Evolutionary conservation across 2,329 filamentous ascomycete genomes (phyloP), one percentile per base, ranked within the genome.

Genomic region (Zymoseptoria passerinii): DNA sequence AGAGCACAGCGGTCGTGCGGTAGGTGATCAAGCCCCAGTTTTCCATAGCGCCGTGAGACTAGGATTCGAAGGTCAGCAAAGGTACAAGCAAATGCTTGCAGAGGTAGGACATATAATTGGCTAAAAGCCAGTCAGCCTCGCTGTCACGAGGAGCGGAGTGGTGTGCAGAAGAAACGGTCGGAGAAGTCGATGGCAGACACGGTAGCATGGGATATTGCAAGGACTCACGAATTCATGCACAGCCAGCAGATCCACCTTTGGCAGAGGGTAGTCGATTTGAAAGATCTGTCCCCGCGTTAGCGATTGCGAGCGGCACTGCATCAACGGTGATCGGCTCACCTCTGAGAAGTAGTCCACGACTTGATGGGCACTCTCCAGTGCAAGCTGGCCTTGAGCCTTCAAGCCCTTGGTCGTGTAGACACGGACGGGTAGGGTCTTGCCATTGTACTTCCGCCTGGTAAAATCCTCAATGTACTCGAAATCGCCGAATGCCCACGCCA

Each of bases 21-120:
- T 97, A 99, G 29, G 94, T 97, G 59, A 99, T 90, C 56, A 99
- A 81, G 65, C 92, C 92, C 92, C 92, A 96, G 73, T 95, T 95
- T 78, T 96, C 92, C 89, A 95, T 95, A 65, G 90, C 90, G 51
- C 89, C 88, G 72, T 82, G 80, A 68, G 80, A 81, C 80, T 82
- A 76, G 64, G 66, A 71, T 64, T 55, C 67, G 67, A 61, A 54
- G 69, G 72, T 81, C 68, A 81, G 78, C 65, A 49, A 60, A 27
- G 13, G 27, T 16, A 29, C 23, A 16, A 51, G 40, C 48, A 10
- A 48, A 28, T 10, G 8, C 53, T 13, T 16, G 29, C 8, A 10
- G 52, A n/a, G 13, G 28, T 61, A 64, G 66, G 70, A 77, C 72
- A 58, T 74, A 74, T 77, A 58, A 77, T 76, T 70, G 73, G 71